phyloP scores from a whole-genome alignment of 805 yeast species.

The Myxozyma nipponensis region DNA sequence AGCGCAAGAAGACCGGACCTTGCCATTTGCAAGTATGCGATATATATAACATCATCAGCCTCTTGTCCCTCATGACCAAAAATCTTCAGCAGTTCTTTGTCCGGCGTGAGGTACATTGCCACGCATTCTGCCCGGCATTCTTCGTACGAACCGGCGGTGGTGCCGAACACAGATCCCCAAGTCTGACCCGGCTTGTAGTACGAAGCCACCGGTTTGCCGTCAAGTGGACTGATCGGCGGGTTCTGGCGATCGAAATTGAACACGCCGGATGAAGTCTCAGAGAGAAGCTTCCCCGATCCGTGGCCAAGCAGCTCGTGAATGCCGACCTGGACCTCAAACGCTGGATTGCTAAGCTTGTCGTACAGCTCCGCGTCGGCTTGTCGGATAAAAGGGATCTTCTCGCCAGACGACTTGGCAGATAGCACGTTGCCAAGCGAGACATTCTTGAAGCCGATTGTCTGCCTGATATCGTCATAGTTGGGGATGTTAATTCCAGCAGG shows the following conservation, averaged over 20 bases:
- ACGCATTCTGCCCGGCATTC: conserved; percentile 92
- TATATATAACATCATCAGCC: conserved; percentile 51
- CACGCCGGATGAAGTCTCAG: conserved; percentile 54
- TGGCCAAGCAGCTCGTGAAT: conserved; percentile 89
- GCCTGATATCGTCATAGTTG: conserved; percentile 83
- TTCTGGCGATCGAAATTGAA: conserved; percentile 66
- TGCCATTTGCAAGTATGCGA: conserved; percentile 77
- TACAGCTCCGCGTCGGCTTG: conserved; percentile 53
- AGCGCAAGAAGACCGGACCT: conserved; percentile 80
- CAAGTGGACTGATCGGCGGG: conserved; percentile 58
- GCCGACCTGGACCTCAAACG: conserved; percentile 92
- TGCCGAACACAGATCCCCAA: conserved; percentile 84
- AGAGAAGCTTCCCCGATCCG: conserved; percentile 79
- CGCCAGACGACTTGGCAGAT: conserved; percentile 66
- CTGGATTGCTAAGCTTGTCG: conserved; percentile 69
- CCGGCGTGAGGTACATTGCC: conserved; percentile 74
- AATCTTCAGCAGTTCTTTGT: conserved; percentile 61
- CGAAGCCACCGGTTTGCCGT: conserved; percentile 59
- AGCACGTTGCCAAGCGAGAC: conserved; percentile 85
- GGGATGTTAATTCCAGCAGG: conserved; percentile 95
- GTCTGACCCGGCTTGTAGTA: conserved; percentile 79
- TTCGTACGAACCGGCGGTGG: conserved; percentile 80
- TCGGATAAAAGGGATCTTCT: conserved; percentile 62
- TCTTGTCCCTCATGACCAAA: conserved; percentile 52
- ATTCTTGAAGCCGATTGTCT: conserved; percentile 80